Conservation (phyloP, 345 rosid species). For the Laguncularia racemosa region DNA sequence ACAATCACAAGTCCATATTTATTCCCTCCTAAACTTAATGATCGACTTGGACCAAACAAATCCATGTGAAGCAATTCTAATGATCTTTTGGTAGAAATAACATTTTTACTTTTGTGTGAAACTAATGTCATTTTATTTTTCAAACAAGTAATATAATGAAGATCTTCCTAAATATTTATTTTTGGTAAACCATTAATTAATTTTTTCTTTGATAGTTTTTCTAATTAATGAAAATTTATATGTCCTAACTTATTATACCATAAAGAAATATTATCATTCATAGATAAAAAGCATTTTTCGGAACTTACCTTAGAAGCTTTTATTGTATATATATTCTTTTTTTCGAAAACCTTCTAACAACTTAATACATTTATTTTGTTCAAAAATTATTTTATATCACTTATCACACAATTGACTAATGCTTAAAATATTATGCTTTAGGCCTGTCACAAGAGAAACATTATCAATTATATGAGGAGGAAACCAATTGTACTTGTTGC, state of each 20-base stretch:
- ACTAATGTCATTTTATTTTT: background rate
- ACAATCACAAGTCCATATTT: background rate
- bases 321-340: too few relatives aligned
- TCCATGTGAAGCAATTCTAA: background rate
- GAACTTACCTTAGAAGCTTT: too few relatives aligned
- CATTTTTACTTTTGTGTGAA: background rate
- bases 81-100: background rate
- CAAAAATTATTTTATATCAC: too few relatives aligned
- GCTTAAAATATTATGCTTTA: too few relatives aligned
- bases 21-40: background rate
- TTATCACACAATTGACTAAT: too few relatives aligned
- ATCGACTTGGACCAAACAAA: background rate
- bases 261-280: background rate
- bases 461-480: too few relatives aligned
- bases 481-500: too few relatives aligned
- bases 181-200: background rate
- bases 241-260: background rate
- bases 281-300: too few relatives aligned
- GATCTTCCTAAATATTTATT: background rate
- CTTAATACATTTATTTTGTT: too few relatives aligned
- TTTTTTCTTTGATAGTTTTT: background rate
- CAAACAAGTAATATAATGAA: background rate
- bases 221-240: background rate
- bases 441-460: too few relatives aligned
- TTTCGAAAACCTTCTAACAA: too few relatives aligned